A percentile compares a stretch with the other conserved stretches of the same genome.
Evolutionary conservation across 805 yeast species (phyloP).

Genomic region (Yamadazyma akitaensis): DNA sequence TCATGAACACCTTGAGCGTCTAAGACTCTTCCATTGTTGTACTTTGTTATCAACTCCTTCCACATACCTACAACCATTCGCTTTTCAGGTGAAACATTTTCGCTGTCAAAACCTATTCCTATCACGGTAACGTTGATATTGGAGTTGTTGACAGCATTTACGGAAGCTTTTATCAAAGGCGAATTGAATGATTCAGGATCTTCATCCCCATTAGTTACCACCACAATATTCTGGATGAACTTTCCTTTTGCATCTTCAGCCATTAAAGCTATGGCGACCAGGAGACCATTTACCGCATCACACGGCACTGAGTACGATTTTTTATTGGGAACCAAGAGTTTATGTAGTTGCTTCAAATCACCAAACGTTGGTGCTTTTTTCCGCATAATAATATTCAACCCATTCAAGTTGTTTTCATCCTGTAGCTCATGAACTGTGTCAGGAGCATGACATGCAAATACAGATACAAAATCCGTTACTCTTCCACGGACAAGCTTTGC

Average conservation of each 20-base stretch:
- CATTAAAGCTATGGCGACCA: constrained; percentile 35
- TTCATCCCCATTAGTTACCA: constrained; percentile 27
- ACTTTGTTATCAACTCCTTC: constrained; percentile 9
- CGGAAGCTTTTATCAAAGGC: constrained; percentile 11
- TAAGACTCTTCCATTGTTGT: constrained; percentile 8
- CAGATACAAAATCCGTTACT: constrained; percentile 38
- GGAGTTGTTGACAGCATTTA: constrained; percentile 14
- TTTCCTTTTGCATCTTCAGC: constrained; percentile 25
- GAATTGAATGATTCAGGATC: constrained; percentile 15
- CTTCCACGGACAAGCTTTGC: constrained; percentile 24
- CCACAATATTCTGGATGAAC: constrained; percentile 34
- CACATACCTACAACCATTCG: constrained; percentile 2
- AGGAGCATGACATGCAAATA: constrained; percentile 27
- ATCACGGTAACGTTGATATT: constrained; percentile 17
- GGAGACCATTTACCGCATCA: constrained; percentile 27
- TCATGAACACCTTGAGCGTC: constrained; percentile 17
- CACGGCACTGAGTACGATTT: constrained; percentile 8
- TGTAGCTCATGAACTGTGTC: constrained; percentile 11
- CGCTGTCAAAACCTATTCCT: constrained; percentile 13
- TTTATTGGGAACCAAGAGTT: constrained; percentile 6
- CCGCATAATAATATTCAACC: constrained; percentile 19
- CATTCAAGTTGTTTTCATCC: constrained; percentile 15
- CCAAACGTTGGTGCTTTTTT: constrained; percentile 20
- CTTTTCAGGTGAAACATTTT: not conserved
- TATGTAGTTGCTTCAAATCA: constrained; percentile 14